Evolutionary conservation across 78 protist species (phyloP).

Genomic region (Dictyostelium purpureum): DNA sequence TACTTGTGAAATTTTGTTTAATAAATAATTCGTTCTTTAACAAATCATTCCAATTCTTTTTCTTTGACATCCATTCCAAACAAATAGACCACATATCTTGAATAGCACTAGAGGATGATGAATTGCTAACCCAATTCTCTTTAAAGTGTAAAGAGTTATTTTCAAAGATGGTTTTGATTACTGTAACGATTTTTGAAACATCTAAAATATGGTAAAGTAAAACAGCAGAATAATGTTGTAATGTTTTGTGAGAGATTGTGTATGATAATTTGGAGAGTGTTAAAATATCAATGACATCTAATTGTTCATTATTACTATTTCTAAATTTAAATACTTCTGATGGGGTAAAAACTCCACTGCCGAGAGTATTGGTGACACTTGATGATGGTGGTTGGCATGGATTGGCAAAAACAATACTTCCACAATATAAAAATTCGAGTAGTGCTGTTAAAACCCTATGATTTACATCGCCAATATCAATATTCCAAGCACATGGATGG

Average conservation of each 20-base stretch:
- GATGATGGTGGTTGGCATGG: conserved; percentile 6
- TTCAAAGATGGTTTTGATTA: conserved; percentile 27
- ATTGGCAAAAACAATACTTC: conserved; percentile 43
- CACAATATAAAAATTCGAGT: conserved; percentile 37
- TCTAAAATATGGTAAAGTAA: conserved; percentile 31
- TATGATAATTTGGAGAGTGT: conserved; percentile 35
- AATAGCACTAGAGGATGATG: not conserved
- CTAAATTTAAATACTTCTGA: not conserved
- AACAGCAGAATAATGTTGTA: conserved; percentile 35
- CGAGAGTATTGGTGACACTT: not conserved
- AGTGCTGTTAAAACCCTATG: conserved; percentile 34
- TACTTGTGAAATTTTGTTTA: conserved; percentile 23
- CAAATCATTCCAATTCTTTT: conserved; percentile 37
- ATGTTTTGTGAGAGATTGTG: not conserved
- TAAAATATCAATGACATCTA: conserved; percentile 53
- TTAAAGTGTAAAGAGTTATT: not conserved
- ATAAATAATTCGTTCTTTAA: not conserved
- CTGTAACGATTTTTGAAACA: not conserved
- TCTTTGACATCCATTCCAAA: conserved; percentile 37
- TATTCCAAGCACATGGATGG: conserved; percentile 5
- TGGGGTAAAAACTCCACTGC: not conserved
- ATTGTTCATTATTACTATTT: not conserved
- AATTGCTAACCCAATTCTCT: not conserved
- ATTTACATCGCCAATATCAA: conserved; percentile 48
- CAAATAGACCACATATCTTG: conserved; percentile 54